Percentiles rank a stretch among this genome's conserved stretches.
Evolutionary conservation across 306 rosid species (phyloP).

Genomic region (Lathyrus oleraceus): DNA sequence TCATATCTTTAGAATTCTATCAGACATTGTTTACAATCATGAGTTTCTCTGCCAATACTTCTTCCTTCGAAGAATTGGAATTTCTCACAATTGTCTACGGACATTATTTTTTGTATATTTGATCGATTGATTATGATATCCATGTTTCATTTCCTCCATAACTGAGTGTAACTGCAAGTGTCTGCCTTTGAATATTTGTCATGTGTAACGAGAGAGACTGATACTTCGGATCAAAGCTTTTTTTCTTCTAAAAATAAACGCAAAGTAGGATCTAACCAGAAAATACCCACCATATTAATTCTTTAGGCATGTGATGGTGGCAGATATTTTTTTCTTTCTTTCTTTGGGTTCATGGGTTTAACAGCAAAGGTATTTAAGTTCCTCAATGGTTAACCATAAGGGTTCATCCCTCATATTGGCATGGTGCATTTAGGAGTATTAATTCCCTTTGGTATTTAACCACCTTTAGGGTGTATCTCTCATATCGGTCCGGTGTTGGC

Average conservation of each 20-base stretch:
- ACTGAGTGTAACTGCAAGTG: not conserved
- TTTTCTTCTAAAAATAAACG: not conserved
- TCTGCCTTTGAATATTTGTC: too few relatives aligned
- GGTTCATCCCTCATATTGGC: not conserved
- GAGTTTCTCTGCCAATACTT: not conserved
- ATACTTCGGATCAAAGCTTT: not conserved
- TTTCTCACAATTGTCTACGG: not conserved
- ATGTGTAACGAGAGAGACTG: too few relatives aligned
- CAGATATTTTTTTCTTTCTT: not conserved
- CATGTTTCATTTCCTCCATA: slow-evolving; percentile 13
- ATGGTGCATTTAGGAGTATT: slow-evolving; percentile 17
- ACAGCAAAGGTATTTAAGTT: slow-evolving; percentile 2
- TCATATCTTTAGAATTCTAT: not conserved
- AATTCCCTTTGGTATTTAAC: not conserved
- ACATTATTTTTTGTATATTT: slow-evolving; percentile 1
- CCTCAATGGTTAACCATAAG: not conserved
- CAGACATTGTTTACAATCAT: not conserved
- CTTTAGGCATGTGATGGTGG: slow-evolving; percentile 7
- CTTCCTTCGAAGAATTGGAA: not conserved
- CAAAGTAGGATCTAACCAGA: not conserved
- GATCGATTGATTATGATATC: not conserved
- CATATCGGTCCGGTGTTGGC: not conserved
- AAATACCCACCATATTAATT: not conserved
- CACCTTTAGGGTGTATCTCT: slow-evolving; percentile 3
- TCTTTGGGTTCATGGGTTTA: not conserved